These are phyloP conservation scores for Nemania sp. DNA, from an alignment of 2,329 filamentous ascomycete species.

Conservation along the genomic window DNA sequence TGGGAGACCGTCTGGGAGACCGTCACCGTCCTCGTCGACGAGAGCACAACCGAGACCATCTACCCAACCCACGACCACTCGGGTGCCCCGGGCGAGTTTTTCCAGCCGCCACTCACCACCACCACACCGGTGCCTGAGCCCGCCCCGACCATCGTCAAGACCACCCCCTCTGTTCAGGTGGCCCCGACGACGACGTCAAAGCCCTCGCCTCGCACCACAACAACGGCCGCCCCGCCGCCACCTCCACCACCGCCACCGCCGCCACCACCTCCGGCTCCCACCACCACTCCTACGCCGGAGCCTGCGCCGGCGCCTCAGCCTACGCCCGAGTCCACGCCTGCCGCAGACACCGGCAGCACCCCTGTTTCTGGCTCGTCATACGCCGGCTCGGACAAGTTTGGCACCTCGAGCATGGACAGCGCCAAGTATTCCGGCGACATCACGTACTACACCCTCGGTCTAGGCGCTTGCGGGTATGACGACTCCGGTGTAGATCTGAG, in stretches of 20 bases:
- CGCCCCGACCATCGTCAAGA: slow-evolving; percentile 26
- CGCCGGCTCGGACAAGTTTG: slow-evolving; percentile 28
- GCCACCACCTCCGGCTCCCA: slow-evolving; percentile 15
- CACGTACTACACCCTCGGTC: slow-evolving; percentile 73
- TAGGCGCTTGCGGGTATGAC: slow-evolving; percentile 70
- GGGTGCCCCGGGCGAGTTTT: slow-evolving; percentile 41
- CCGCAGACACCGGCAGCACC: neutral
- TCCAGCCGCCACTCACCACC: slow-evolving; percentile 37
- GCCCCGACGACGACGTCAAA: slow-evolving; percentile 14
- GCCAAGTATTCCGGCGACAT: slow-evolving; percentile 62
- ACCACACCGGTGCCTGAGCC: slow-evolving; percentile 25
- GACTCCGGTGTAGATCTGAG: slow-evolving; percentile 59
- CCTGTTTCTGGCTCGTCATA: slow-evolving; percentile 36
- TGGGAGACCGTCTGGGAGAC: slow-evolving; percentile 56
- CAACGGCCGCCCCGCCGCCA: neutral
- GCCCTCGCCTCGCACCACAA: slow-evolving; percentile 18
- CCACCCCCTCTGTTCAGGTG: slow-evolving; percentile 15
- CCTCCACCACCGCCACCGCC: slow-evolving; percentile 1
- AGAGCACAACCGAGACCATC: slow-evolving; percentile 53
- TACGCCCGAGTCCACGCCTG: slow-evolving; percentile 17
- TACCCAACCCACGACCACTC: slow-evolving; percentile 34
- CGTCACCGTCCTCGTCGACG: slow-evolving; percentile 56
- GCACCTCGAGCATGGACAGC: slow-evolving; percentile 33
- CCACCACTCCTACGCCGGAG: slow-evolving; percentile 12
- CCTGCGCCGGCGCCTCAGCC: slow-evolving; percentile 1